phyloP scores from a whole-genome alignment of 2,329 filamentous ascomycete species.

The Hypocreales sp. region DNA sequence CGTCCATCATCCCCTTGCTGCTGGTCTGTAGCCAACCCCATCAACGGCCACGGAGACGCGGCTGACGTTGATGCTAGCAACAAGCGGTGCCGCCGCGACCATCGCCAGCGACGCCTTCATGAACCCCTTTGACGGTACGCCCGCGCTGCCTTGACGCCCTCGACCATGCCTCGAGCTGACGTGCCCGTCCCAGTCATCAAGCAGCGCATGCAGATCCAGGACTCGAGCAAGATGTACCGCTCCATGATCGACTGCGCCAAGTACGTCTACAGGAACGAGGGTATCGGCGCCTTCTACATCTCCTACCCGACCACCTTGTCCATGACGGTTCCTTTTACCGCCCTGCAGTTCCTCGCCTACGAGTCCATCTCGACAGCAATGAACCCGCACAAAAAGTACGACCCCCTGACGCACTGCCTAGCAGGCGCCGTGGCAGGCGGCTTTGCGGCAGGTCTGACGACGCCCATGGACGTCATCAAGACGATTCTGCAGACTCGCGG shows the following conservation, averaged over 20 bases:
- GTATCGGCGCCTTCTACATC: slow-evolving; percentile 85
- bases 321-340: slow-evolving; percentile 97
- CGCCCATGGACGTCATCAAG: slow-evolving; percentile 95
- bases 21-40: slow-evolving; percentile 46
- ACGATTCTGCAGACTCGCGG: slow-evolving; percentile 91
- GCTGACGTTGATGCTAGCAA: too few species aligned
- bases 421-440: slow-evolving; percentile 88
- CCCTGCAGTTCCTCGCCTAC: slow-evolving; percentile 93
- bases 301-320: slow-evolving; percentile 95
- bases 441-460: slow-evolving; percentile 84
- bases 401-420: slow-evolving; percentile 84
- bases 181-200: slow-evolving; percentile 64
- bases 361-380: slow-evolving; percentile 89
- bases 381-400: slow-evolving; percentile 76
- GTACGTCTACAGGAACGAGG: slow-evolving; percentile 77
- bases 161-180: not conserved
- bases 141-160: too few species aligned
- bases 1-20: slow-evolving; percentile 82
- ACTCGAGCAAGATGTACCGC: slow-evolving; percentile 75
- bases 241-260: slow-evolving; percentile 76
- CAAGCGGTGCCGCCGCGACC: slow-evolving; percentile 85
- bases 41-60: too few species aligned
- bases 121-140: slow-evolving; percentile 94
- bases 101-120: slow-evolving; percentile 97
- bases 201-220: slow-evolving; percentile 96